phyloP scores from a whole-genome alignment of 2,329 filamentous ascomycete genomes.

The Apiospora hydei region DNA sequence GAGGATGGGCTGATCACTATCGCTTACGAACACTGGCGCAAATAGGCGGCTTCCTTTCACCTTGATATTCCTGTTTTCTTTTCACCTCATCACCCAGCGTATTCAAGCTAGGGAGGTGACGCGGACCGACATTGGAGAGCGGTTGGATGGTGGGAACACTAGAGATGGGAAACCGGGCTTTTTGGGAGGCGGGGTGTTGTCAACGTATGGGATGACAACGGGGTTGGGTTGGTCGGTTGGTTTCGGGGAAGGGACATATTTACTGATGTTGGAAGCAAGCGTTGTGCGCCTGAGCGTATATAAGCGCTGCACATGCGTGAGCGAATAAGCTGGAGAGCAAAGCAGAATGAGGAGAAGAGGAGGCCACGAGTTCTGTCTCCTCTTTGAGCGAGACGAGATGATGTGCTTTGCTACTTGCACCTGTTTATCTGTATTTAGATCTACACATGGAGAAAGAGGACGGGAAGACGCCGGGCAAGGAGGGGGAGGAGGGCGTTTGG shows the following conservation, averaged over 20 bases:
- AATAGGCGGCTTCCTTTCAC: background rate
- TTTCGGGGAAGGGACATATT: background rate
- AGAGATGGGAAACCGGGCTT: background rate
- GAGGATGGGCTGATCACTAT: background rate
- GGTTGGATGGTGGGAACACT: background rate
- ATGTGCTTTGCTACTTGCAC: background rate
- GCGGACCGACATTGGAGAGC: background rate
- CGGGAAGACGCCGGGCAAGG: background rate
- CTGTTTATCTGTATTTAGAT: background rate
- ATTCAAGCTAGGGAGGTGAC: background rate
- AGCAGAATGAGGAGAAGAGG: background rate
- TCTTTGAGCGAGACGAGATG: background rate
- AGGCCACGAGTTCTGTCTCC: background rate
- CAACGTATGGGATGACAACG: background rate
- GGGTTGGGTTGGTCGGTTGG: background rate
- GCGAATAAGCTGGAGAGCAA: background rate
- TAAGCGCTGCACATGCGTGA: too few species aligned
- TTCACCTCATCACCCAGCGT: background rate
- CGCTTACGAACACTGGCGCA: constrained; percentile 3
- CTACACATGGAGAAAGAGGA: background rate
- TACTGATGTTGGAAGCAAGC: background rate
- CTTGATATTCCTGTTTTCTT: background rate
- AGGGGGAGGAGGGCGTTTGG: background rate
- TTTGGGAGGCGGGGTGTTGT: background rate
- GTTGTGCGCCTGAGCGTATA: background rate